A percentile compares a stretch with the other conserved stretches of the same genome.
These are phyloP conservation scores for Theileria luwenshuni DNA, from an alignment of 169 alveolate species.

Conservation along the genomic window DNA sequence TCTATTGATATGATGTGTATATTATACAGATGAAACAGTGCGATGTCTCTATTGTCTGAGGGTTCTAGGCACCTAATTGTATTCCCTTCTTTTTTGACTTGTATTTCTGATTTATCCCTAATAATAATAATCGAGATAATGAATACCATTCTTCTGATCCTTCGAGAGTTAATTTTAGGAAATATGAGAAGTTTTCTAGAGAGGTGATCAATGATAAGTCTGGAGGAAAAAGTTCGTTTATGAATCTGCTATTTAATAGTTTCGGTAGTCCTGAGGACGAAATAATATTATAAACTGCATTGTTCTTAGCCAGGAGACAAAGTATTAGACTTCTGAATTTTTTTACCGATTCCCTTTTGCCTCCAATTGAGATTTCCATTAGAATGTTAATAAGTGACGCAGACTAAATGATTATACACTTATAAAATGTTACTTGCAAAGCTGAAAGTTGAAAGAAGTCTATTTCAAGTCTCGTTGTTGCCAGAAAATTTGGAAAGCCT, in stretches of 20 bases:
- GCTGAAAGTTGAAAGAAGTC: slow-evolving; percentile 35
- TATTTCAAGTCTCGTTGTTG: slow-evolving; percentile 18
- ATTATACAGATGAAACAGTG: slow-evolving; percentile 23
- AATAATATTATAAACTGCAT: slow-evolving; percentile 24
- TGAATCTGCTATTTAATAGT: background rate
- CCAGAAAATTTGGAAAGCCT: slow-evolving; percentile 40
- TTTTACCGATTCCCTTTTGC: slow-evolving; percentile 13
- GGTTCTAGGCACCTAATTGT: slow-evolving; percentile 12
- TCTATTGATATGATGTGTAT: slow-evolving; percentile 17
- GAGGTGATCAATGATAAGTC: slow-evolving; percentile 9
- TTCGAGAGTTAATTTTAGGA: background rate
- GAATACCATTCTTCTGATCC: slow-evolving; percentile 11
- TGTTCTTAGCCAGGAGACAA: slow-evolving; percentile 28
- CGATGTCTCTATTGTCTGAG: slow-evolving; percentile 18
- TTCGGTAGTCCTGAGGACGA: slow-evolving; percentile 43
- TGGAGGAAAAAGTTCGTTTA: background rate
- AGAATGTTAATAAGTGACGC: slow-evolving; percentile 43
- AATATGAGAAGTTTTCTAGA: slow-evolving; percentile 8
- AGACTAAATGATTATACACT: slow-evolving; percentile 19
- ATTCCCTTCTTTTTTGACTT: background rate
- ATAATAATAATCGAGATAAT: background rate
- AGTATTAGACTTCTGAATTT: slow-evolving; percentile 39
- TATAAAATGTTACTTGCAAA: slow-evolving; percentile 44
- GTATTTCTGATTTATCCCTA: slow-evolving; percentile 15
- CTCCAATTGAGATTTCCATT: slow-evolving; percentile 14